A percentile compares a stretch with the other conserved stretches of the same genome.
Evolutionary conservation across 2,329 filamentous ascomycete species (phyloP).

Genomic region (Exophiala sp.): DNA sequence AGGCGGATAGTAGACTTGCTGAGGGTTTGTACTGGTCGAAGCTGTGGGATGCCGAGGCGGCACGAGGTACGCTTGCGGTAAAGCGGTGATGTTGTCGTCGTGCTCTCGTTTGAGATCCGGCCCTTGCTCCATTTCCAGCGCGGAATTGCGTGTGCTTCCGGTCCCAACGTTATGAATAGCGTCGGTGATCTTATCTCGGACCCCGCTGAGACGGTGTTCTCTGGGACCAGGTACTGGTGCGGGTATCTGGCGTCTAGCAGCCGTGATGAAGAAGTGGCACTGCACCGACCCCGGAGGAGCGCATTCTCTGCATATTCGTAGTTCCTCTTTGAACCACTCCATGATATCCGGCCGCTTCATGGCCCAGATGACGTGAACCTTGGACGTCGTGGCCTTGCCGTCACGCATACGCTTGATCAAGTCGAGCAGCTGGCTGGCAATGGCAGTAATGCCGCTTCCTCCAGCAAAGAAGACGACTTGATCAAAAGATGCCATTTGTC

Average conservation of each 20-base stretch:
- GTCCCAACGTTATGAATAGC: conserved; percentile 68
- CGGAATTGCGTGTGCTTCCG: conserved; percentile 78
- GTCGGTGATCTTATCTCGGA: conserved; percentile 82
- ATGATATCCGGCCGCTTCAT: conserved; percentile 85
- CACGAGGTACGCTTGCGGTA: conserved; percentile 53
- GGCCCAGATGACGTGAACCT: conserved; percentile 89
- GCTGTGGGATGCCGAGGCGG: conserved; percentile 21
- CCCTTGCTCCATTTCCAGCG: conserved; percentile 71
- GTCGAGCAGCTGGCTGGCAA: conserved; percentile 84
- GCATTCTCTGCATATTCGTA: conserved; percentile 82
- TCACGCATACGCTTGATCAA: conserved; percentile 96
- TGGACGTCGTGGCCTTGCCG: conserved; percentile 85
- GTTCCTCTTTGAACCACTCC: conserved; percentile 96
- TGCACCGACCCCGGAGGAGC: conserved; percentile 83
- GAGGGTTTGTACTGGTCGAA: background rate
- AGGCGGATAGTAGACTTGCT: conserved; percentile 20
- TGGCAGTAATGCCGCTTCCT: conserved; percentile 87
- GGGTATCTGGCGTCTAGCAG: conserved; percentile 53
- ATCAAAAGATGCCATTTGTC: conserved; percentile 85
- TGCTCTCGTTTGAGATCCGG: conserved; percentile 60
- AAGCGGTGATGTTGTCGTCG: conserved; percentile 74
- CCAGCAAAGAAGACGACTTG: conserved; percentile 89
- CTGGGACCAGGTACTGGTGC: conserved; percentile 32
- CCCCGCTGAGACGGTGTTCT: conserved; percentile 48
- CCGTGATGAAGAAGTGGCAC: conserved; percentile 92